Evolutionary conservation across 306 rosid species (phyloP), one percentile per base, ranked within the genome.

Genomic region (Corylus heterophylla): DNA sequence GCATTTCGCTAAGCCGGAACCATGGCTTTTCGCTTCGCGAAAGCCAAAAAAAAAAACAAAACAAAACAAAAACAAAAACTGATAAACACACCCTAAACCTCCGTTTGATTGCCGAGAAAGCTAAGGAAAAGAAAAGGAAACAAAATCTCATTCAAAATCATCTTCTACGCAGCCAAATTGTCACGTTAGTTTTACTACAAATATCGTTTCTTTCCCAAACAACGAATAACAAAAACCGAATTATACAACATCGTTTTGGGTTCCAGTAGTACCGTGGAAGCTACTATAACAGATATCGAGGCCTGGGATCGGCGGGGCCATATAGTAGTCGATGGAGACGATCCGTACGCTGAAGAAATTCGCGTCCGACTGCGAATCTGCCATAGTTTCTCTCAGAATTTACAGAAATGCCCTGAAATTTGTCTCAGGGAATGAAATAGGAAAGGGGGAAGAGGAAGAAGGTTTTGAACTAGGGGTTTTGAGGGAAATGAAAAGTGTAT

Each of bases 311-410:
- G 97, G 96, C 77, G 89, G 80, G 18, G 96, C 86, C 93, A 95
- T 86, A 91, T 88, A 89, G 82, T 92, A 79, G 83, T 95, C 94
- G 78, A 92, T 84, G 87, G 97, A 84, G 72, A 95, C 91, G 39
- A 95, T 87, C 17, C 98, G 92, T 76, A 90, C 83, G 73, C 94
- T 92, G 87, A 92, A 92, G 48, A 37, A 1, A 4, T 64, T 64
- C 20, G 45, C 4, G 18, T 64, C 48, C 45, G 13, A 35, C 25
- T 64, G 22, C 11, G 48, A 35, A 31, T 37, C 48, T 2, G 25
- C 70, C 48, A 35, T 64, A 1, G 20, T 16, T 64, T 37, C 25
- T 64, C 48, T 64, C 20, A 0, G 25, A 64, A 5, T 29, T 62
- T 29, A 62, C 68, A 55, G 62, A 8, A 55, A 55, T 42, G 7